Percentiles rank a stretch among this genome's conserved stretches.
Conservation (phyloP, 176 grass and related monocot species). For the Eremochloa ophiuroides region DNA sequence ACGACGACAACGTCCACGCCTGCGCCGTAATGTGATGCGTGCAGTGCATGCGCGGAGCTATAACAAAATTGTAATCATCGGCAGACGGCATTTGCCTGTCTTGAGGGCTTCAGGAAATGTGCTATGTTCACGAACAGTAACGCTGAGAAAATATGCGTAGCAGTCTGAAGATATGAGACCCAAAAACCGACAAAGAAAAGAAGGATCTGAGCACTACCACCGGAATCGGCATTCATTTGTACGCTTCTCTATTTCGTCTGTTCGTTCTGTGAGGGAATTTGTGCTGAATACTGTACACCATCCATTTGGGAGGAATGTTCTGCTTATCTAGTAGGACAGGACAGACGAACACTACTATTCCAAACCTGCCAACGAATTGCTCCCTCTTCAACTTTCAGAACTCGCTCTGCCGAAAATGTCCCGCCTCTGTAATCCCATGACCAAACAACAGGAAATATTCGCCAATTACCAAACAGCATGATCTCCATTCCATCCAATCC, state of each 20-base stretch:
- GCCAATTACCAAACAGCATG: background rate
- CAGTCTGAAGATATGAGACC: background rate
- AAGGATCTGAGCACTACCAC: background rate
- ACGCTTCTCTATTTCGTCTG: background rate
- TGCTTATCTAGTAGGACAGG: background rate
- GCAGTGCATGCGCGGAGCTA: no score
- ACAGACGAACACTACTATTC: no score
- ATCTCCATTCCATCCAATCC: conserved; percentile 5
- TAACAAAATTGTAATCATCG: background rate
- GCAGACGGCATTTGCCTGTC: background rate
- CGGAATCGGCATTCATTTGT: background rate
- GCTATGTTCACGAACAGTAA: background rate
- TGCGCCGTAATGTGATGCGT: conserved; percentile 59
- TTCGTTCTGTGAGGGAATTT: conserved; percentile 16
- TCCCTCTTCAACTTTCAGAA: conserved; percentile 9
- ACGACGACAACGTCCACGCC: conserved; percentile 83
- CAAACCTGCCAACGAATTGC: background rate
- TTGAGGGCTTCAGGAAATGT: background rate
- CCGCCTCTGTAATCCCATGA: background rate
- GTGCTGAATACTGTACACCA: background rate
- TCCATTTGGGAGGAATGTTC: conserved; percentile 7
- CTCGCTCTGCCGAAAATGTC: background rate
- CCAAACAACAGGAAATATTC: background rate
- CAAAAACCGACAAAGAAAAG: background rate
- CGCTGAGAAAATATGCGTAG: background rate